Percentiles rank a stretch among this genome's conserved stretches.
These are phyloP conservation scores for Teratosphaeria viscida DNA, from an alignment of 2,329 filamentous ascomycete species.

Conservation along the genomic window DNA sequence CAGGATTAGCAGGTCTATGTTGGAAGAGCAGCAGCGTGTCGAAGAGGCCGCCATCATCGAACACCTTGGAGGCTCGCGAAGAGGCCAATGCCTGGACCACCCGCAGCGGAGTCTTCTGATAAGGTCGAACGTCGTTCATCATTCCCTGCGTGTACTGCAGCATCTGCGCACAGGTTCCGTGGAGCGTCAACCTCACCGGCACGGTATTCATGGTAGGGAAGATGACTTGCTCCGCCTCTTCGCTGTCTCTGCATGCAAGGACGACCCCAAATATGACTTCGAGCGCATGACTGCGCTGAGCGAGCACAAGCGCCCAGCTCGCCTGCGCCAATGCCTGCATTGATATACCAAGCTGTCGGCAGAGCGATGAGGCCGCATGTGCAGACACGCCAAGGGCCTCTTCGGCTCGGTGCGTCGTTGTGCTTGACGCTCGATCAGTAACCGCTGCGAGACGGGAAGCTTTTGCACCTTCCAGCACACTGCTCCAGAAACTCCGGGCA, in stretches of 20 bases:
- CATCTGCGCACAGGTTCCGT: slow-evolving; percentile 55
- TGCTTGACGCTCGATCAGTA: slow-evolving; percentile 18
- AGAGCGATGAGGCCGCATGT: slow-evolving; percentile 45
- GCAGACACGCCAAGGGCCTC: slow-evolving; percentile 33
- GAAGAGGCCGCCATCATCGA: slow-evolving; percentile 35
- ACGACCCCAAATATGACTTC: slow-evolving; percentile 78
- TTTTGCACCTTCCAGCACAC: slow-evolving; percentile 47
- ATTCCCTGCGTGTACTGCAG: slow-evolving; percentile 64
- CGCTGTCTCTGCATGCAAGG: slow-evolving; percentile 71
- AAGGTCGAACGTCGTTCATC: slow-evolving; percentile 53
- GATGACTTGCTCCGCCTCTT: slow-evolving; percentile 54
- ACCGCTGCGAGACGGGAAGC: background rate
- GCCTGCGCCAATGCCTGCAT: slow-evolving; percentile 67
- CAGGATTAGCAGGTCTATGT: slow-evolving; percentile 34
- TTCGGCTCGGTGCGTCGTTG: slow-evolving; percentile 36
- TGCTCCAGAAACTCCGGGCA: slow-evolving; percentile 57
- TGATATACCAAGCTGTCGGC: slow-evolving; percentile 56
- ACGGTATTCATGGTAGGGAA: slow-evolving; percentile 94
- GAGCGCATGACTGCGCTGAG: slow-evolving; percentile 50
- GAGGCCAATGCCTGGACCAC: slow-evolving; percentile 44
- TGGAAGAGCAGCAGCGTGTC: slow-evolving; percentile 59
- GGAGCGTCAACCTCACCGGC: slow-evolving; percentile 59
- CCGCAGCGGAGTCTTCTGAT: slow-evolving; percentile 69
- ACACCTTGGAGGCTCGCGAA: background rate
- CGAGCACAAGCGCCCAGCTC: slow-evolving; percentile 63